Base-by-base conservation (phyloP, 768 basidiomycete species). In the Mycena metata region DNA sequence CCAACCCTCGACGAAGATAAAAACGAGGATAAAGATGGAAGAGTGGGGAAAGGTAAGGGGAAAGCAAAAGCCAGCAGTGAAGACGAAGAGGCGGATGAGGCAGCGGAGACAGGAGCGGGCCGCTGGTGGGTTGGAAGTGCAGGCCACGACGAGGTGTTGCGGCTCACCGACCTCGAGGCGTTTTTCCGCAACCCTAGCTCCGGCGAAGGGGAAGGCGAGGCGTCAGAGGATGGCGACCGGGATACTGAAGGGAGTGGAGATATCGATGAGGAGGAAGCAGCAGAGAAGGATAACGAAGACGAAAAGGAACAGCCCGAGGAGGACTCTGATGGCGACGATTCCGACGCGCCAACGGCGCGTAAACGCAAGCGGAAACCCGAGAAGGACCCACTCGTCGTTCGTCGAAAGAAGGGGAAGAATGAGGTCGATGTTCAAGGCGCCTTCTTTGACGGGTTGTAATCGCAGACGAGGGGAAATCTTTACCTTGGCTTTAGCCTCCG, bases 81-180 rank as follows among this genome's bases (percentile, higher is more conserved):
- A 24, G 33, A 46, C 36, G 66, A 65, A 13, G 66, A 76, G 17
- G 69, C 71, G 36, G 75, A 74, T 19, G 72, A 74, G 1, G 69
- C 70, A 19, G 67, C 72, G 50, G 60, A 35, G 19, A 43, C 64
- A 42, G 45, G 57, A 58, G 62, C 70, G 54, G 70, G 76, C 65
- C 85, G 86, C 23, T 90, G 90, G 81, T 98, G 96, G 95, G 86
- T 96, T n/a, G 96, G 91, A 23, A 96, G 95, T 77, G 94, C 90
- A 26, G 94, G 95, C 35, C 96, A 98, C 72, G 96, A 98, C 69
- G 94, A 97, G 64, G 83, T 87, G 10, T 75, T 98, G 71, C 91
- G 91, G 75, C 80, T 98, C 81, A 96, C 95, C 30, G 92, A 97
- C 79, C 82, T 98, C 55, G 89, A 85, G 73, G 91, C 88, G 41